Conservation (phyloP, 768 basidiomycete species). For the Tylopilus felleus region DNA sequence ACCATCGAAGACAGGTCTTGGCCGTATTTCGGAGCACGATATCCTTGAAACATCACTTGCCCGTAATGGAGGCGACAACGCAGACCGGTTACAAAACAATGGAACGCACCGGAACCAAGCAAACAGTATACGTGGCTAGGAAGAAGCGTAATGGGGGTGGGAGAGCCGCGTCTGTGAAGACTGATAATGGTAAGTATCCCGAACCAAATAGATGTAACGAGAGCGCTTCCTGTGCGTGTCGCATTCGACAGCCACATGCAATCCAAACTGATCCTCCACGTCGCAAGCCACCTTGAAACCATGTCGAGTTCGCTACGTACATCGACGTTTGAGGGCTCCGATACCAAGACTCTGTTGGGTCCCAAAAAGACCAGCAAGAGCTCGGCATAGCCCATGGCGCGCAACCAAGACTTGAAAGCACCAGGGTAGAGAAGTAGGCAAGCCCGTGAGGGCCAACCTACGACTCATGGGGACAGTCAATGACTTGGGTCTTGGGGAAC, state of each 20-base stretch:
- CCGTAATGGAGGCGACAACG: slow-evolving; percentile 1
- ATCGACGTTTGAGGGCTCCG: slow-evolving; percentile 49
- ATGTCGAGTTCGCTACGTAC: slow-evolving; percentile 51
- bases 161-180: slow-evolving; percentile 19
- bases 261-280: slow-evolving; percentile 21
- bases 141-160: slow-evolving; percentile 20
- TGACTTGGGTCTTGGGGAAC: slow-evolving; percentile 40
- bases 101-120: slow-evolving; percentile 29
- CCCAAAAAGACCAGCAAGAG: slow-evolving; percentile 19
- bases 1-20: slow-evolving; percentile 33
- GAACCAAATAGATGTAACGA: slow-evolving; percentile 7
- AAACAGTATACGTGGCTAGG: slow-evolving; percentile 38
- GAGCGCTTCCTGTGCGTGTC: slow-evolving; percentile 37
- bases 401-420: slow-evolving; percentile 48
- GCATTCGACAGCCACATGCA: slow-evolving; percentile 23
- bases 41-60: not conserved
- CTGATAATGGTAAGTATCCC: slow-evolving; percentile 14
- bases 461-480: slow-evolving; percentile 36
- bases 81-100: slow-evolving; percentile 19
- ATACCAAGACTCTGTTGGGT: slow-evolving; percentile 23
- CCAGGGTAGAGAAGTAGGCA: slow-evolving; percentile 43
- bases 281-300: slow-evolving; percentile 42
- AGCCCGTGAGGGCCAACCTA: slow-evolving; percentile 15
- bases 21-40: slow-evolving; percentile 10
- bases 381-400: slow-evolving; percentile 47